These are phyloP conservation scores for Blastocystis sp. DNA, from an alignment of 352 stramenopile species.

Conservation along the genomic window DNA sequence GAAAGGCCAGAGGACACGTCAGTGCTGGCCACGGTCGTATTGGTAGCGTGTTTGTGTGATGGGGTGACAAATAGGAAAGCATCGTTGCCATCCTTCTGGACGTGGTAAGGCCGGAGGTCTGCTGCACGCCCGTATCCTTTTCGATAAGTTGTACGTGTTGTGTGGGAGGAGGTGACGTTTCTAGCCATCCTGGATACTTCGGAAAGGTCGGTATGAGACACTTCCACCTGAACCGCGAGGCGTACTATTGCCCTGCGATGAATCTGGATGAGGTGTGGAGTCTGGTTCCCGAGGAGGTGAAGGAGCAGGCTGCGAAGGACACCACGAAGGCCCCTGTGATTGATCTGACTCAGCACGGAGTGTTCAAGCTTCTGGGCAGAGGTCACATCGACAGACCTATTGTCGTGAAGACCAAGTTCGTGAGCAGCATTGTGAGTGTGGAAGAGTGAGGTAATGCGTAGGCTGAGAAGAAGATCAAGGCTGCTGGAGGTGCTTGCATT, in stretches of 20 bases:
- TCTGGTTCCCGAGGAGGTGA: conserved; percentile 88
- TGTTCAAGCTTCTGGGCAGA: conserved; percentile 37
- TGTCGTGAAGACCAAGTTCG: conserved; percentile 42
- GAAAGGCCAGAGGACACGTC: conserved; percentile 99
- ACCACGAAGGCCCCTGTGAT: conserved; percentile 92
- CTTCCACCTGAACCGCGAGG: conserved; percentile 92
- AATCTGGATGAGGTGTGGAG: conserved; percentile 99
- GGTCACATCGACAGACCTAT: conserved; percentile 21
- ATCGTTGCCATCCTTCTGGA: conserved; percentile 86
- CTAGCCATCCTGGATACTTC: conserved; percentile 88
- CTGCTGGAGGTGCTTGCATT: conserved; percentile 81
- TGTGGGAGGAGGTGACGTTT: background rate
- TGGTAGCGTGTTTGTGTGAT: too few relatives aligned
- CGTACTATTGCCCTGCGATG: conserved; percentile 87
- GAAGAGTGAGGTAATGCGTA: background rate
- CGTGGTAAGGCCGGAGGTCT: conserved; percentile 99
- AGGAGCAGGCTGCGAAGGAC: conserved; percentile 82
- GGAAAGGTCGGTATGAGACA: conserved; percentile 99
- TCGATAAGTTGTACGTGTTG: conserved; percentile 95
- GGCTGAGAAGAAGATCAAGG: conserved; percentile 99
- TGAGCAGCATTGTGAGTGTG: conserved; percentile 7
- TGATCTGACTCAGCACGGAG: conserved; percentile 78
- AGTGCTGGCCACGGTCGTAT: conserved; percentile 87
- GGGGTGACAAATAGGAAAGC: too few relatives aligned
- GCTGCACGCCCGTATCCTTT: conserved; percentile 98